Evolutionary conservation across 192 early-diverging fungal species (phyloP).

Genomic region (Mortierella hygrophila): DNA sequence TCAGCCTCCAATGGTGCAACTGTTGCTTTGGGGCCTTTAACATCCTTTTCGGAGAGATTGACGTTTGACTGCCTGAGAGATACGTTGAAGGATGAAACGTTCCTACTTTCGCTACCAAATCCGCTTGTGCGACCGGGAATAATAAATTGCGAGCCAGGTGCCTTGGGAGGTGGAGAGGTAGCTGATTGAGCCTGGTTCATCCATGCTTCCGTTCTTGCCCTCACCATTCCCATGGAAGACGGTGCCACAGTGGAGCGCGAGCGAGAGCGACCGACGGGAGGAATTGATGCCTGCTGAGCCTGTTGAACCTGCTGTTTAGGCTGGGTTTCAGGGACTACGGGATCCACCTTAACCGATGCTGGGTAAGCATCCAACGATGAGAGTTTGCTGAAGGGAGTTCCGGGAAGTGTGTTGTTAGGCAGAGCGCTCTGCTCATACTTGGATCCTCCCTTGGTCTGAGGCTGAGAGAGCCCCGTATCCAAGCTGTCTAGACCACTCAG

Average conservation of each 20-base stretch:
- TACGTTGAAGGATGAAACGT: not conserved
- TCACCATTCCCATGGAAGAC: constrained; percentile 17
- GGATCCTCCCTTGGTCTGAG: not conserved
- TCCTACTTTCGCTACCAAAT: not conserved
- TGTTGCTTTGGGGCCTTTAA: not conserved
- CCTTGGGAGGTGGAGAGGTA: not conserved
- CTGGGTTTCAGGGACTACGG: constrained; percentile 1
- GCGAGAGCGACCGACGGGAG: constrained; percentile 14
- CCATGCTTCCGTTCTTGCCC: constrained; percentile 42
- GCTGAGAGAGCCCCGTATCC: not conserved
- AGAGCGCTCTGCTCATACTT: not conserved
- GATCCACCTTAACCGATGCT: constrained; percentile 6
- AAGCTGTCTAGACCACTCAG: not conserved
- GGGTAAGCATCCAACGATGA: constrained; percentile 4
- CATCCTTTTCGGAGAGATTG: constrained; percentile 9
- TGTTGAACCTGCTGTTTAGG: not conserved
- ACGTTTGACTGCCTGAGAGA: not conserved
- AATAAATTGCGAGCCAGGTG: constrained; percentile 9
- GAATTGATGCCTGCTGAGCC: not conserved
- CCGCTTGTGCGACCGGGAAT: not conserved
- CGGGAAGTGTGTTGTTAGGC: not conserved
- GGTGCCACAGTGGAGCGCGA: constrained; percentile 37
- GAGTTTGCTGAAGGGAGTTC: not conserved
- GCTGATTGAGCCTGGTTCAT: constrained; percentile 35
- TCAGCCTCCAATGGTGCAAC: not conserved